Percentiles rank a stretch among this genome's conserved stretches.
Evolutionary conservation across 140 eudicot species (phyloP).

Genomic region (Ambrosia hybrid): DNA sequence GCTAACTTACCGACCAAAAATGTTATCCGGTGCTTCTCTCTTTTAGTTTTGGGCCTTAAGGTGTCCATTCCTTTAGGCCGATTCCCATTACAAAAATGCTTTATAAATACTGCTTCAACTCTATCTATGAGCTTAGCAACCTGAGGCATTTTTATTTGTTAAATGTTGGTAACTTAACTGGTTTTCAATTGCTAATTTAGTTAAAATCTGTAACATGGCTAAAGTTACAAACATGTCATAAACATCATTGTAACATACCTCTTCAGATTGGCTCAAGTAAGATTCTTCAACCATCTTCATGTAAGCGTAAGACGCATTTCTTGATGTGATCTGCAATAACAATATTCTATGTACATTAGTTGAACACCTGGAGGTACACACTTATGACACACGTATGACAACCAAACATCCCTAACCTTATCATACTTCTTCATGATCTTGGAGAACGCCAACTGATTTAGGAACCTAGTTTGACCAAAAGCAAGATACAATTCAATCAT

Average conservation of each 20-base stretch:
- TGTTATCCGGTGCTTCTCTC: constrained; percentile 43
- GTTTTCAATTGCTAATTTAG: not conserved
- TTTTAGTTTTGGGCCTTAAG: constrained; percentile 47
- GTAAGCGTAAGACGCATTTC: constrained; percentile 54
- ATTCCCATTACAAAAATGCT: constrained; percentile 57
- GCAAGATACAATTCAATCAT: constrained; percentile 10
- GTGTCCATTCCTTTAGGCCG: constrained; percentile 48
- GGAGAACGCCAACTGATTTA: too few relatives aligned
- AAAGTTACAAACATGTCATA: not conserved
- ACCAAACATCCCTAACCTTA: too few relatives aligned
- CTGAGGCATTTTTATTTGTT: constrained; percentile 23
- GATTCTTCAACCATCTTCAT: constrained; percentile 59
- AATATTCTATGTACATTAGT: not conserved
- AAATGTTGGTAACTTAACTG: not conserved
- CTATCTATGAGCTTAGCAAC: constrained; percentile 43
- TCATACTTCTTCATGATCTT: too few relatives aligned
- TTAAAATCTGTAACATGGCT: not conserved
- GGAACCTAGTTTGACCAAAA: too few relatives aligned
- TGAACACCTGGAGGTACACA: too few relatives aligned
- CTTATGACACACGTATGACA: too few relatives aligned
- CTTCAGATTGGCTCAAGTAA: constrained; percentile 51
- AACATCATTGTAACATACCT: constrained; percentile 37
- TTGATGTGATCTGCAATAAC: constrained; percentile 48
- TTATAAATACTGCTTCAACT: constrained; percentile 47
- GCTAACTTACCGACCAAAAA: constrained; percentile 44